phyloP scores from a whole-genome alignment of 108 stramenopile species.

The Cyclotella atomus region DNA sequence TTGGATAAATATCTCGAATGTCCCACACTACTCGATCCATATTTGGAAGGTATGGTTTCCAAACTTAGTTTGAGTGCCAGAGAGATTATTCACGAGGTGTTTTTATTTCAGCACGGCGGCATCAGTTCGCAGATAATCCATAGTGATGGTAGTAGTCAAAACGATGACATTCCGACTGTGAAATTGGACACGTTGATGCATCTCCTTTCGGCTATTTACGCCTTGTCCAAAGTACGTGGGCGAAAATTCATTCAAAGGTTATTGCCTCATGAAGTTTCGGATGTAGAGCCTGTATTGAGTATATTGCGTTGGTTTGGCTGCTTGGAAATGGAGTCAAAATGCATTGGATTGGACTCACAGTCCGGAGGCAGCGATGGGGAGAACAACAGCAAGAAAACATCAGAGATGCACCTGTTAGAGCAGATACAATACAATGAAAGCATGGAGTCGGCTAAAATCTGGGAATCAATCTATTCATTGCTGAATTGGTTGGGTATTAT shows the following conservation, averaged over 20 bases:
- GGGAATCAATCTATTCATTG: constrained; percentile 95
- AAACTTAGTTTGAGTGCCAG: constrained; percentile 44
- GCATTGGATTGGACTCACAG: not conserved
- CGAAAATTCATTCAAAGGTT: constrained; percentile 86
- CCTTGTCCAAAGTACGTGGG: constrained; percentile 93
- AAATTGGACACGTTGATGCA: constrained; percentile 54
- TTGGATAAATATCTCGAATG: constrained; percentile 95
- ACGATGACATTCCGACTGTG: constrained; percentile 7
- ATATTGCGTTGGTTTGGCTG: constrained; percentile 62
- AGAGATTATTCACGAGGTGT: constrained; percentile 46
- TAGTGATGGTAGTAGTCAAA: not conserved
- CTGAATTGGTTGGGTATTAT: constrained; percentile 96
- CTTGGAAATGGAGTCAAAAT: constrained; percentile 15
- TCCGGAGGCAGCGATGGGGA: not conserved
- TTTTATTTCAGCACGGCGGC: constrained; percentile 17
- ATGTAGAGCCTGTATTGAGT: constrained; percentile 89
- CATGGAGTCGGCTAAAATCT: constrained; percentile 59
- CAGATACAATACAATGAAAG: constrained; percentile 12
- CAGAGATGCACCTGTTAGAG: constrained; percentile 34
- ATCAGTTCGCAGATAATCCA: not conserved
- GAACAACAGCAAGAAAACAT: constrained; percentile 5
- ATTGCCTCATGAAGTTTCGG: constrained; percentile 89
- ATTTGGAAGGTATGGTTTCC: constrained; percentile 76
- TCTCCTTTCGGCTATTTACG: constrained; percentile 83
- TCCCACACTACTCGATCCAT: constrained; percentile 88